These are phyloP conservation scores for Camellia granthamiana DNA, from an alignment of 148 eudicot genomes.

Conservation along the genomic window DNA sequence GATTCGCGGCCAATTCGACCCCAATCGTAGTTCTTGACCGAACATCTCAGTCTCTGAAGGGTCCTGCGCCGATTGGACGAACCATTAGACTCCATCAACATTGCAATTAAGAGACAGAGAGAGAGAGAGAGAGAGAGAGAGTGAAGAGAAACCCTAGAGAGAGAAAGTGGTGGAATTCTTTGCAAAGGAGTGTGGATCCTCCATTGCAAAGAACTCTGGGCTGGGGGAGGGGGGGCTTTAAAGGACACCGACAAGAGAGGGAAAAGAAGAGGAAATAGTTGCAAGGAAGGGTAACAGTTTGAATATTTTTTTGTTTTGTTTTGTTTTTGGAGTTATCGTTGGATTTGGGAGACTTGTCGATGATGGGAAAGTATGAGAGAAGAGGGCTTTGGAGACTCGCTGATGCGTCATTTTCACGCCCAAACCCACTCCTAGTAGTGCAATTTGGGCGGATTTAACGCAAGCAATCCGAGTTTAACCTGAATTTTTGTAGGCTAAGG, in stretches of 20 bases:
- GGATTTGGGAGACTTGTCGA: conserved; percentile 10
- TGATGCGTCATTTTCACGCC: conserved; percentile 1
- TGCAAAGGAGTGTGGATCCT: not conserved
- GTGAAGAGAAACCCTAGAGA: not conserved
- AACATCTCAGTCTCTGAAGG: conserved; percentile 54
- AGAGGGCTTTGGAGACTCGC: conserved; percentile 6
- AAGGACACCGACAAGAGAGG: conserved; percentile 10
- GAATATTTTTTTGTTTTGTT: not conserved
- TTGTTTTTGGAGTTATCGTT: not conserved
- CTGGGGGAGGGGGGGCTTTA: not conserved
- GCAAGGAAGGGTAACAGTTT: not conserved
- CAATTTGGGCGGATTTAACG: too few relatives aligned
- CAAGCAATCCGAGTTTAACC: too few relatives aligned
- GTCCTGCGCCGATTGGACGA: conserved; percentile 18
- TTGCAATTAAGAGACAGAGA: not conserved
- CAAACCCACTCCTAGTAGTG: not conserved
- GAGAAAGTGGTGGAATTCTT: not conserved
- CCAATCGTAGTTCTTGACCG: conserved; percentile 82
- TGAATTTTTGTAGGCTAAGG: too few relatives aligned
- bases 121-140: not conserved
- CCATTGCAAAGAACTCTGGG: not conserved
- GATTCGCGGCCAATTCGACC: conserved; percentile 62
- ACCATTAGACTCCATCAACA: conserved; percentile 31
- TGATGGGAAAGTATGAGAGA: not conserved
- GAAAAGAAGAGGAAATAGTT: not conserved